Evolutionary conservation across 331 rosid species (phyloP).

Genomic region (Ulmus americana): DNA sequence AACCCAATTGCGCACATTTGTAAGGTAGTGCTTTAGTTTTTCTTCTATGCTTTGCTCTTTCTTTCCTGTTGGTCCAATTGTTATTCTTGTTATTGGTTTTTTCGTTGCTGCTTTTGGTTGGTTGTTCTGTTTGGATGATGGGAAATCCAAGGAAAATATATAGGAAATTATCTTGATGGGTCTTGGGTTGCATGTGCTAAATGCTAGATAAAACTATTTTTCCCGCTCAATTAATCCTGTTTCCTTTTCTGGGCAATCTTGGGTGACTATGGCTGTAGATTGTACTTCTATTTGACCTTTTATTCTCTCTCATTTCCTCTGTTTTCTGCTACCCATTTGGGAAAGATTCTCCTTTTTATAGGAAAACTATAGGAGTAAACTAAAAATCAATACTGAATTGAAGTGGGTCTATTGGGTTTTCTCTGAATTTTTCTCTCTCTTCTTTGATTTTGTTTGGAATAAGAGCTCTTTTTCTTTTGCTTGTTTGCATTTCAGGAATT

Average conservation of each 20-base stretch:
- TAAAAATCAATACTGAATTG: background rate
- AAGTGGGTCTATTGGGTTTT: background rate
- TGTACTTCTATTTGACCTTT: background rate
- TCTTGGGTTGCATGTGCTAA: background rate
- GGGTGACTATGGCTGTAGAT: background rate
- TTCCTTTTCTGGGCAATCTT: background rate
- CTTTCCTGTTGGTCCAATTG: background rate
- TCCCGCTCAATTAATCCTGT: background rate
- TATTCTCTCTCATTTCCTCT: background rate
- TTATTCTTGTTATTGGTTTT: background rate
- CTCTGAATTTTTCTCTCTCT: background rate
- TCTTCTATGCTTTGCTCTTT: no score
- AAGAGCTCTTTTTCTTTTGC: background rate
- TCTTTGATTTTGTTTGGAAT: background rate
- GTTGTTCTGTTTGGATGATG: background rate
- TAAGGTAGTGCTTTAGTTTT: background rate
- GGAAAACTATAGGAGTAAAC: background rate
- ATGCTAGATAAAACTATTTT: background rate
- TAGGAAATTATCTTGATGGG: background rate
- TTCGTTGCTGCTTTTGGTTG: background rate
- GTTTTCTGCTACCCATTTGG: background rate
- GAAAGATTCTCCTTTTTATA: background rate
- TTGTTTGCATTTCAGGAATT: slow-evolving; percentile 18
- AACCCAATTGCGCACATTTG: background rate
- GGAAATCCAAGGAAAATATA: background rate